Percentiles rank a stretch among this genome's conserved stretches.
phyloP scores from a whole-genome alignment of 2,329 filamentous ascomycete species.

The Nemania diffusa region DNA sequence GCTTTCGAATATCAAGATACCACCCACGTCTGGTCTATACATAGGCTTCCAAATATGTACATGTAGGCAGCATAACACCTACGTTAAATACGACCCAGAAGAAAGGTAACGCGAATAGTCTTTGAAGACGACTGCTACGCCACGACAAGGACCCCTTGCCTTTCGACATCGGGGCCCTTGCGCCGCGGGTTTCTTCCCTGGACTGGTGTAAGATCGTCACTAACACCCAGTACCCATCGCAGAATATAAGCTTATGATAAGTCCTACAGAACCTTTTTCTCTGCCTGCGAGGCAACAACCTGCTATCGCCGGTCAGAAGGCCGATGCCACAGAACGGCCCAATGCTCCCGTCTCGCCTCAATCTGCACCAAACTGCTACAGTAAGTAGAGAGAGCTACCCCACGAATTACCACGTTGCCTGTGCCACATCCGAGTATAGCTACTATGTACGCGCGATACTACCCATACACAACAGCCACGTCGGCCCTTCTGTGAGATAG shows the following conservation, averaged over 20 bases:
- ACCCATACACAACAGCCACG: conserved; percentile 13
- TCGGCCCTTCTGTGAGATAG: conserved; percentile 35
- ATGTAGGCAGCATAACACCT: neutral
- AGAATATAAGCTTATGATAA: neutral
- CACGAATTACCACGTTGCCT: conserved; percentile 30
- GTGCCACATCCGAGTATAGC: conserved; percentile 22
- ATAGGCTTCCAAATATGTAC: conserved; percentile 10
- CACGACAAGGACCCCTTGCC: conserved; percentile 11
- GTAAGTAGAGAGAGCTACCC: conserved; percentile 16
- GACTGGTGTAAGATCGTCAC: conserved; percentile 33
- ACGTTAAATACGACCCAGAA: conserved; percentile 22
- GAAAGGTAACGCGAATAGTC: conserved; percentile 25
- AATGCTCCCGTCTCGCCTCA: conserved; percentile 20
- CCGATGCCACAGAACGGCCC: conserved; percentile 9
- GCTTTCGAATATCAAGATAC: conserved; percentile 2
- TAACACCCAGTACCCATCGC: conserved; percentile 1
- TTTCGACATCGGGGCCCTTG: conserved; percentile 16
- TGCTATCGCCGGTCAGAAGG: conserved; percentile 23
- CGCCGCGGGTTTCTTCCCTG: conserved; percentile 23
- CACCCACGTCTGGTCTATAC: neutral
- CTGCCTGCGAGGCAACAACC: conserved; percentile 4
- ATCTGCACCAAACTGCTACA: neutral
- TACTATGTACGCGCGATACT: conserved; percentile 20
- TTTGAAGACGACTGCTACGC: conserved; percentile 6
- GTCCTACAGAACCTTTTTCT: conserved; percentile 16